Evolutionary conservation across 306 rosid genomes (phyloP).

Genomic region (Ammopiptanthus mongolicus): DNA sequence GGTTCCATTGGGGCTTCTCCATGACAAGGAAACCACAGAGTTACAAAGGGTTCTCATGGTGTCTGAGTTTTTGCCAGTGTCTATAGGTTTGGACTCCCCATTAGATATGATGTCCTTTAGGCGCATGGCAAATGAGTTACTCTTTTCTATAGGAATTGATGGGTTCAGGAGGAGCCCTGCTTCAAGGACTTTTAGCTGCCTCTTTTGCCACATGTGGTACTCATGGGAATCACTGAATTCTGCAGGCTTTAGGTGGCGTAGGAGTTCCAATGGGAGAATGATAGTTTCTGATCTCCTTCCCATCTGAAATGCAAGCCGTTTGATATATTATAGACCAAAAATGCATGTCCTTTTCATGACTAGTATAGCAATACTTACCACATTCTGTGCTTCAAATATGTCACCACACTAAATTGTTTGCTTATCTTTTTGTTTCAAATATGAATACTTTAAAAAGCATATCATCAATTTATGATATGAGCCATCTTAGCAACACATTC

Average conservation of each 20-base stretch:
- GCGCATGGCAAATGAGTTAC: slow-evolving; percentile 58
- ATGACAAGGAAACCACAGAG: slow-evolving; percentile 67
- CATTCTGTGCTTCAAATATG: neutral
- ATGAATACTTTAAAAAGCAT: neutral
- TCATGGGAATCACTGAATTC: slow-evolving; percentile 77
- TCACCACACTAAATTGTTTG: neutral
- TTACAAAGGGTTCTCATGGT: slow-evolving; percentile 79
- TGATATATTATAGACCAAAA: neutral
- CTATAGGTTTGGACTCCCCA: slow-evolving; percentile 46
- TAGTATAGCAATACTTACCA: neutral
- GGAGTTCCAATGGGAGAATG: slow-evolving; percentile 72
- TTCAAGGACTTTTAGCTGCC: slow-evolving; percentile 77
- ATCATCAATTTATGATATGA: too few relatives aligned
- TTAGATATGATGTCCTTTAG: slow-evolving; percentile 49
- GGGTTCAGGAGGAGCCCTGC: slow-evolving; percentile 78
- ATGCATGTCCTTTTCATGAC: neutral
- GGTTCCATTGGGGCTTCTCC: slow-evolving; percentile 56
- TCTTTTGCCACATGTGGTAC: slow-evolving; percentile 83
- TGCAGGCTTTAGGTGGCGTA: slow-evolving; percentile 77
- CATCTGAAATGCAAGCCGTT: slow-evolving; percentile 39
- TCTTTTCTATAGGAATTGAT: slow-evolving; percentile 49
- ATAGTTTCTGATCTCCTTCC: slow-evolving; percentile 88
- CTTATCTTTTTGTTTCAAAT: neutral
- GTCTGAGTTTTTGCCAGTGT: slow-evolving; percentile 78
- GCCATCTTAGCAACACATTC: too few relatives aligned